Evolutionary conservation across 1,284 basidiomycete species (phyloP), one percentile per base, ranked within the genome.

Genomic region (Porogramme epimiltina): DNA sequence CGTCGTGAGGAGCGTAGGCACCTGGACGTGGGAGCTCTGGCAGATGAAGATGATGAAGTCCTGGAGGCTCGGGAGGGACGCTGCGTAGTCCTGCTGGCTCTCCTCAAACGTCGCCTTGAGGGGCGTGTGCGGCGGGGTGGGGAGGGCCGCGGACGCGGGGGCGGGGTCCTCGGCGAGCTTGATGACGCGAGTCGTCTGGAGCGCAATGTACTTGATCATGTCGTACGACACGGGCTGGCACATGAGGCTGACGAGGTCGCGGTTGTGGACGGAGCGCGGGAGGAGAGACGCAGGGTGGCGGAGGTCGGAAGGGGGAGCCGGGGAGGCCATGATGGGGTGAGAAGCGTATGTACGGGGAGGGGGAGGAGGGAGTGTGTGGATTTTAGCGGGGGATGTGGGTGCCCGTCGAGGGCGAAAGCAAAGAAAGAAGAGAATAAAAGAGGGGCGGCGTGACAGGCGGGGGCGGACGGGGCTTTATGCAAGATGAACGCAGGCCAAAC

Each of bases 1-100:
- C 20, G 95, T 98, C 43, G 92, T 87, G 54, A 98, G 84, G 51
- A 99, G 81, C 36, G 95, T 98, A 15, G 93, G 82, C 3, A 93
- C 92, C 71, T 95, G 93, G 38, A 98, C 93, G 67, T 95, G 93
- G 49, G 92, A 93, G 66, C 84, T 81, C 62, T 88, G 79, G 63
- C 95, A 88, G 50, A 98, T 81, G 68, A 87, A 84, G 52, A 83
- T 75, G 69, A 99, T 95, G 73, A 98, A 99, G 49, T 88, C 81
- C 65, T 95, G 89, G 49, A 99, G 79, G 37, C 86, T 81, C 5
- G 87, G 89, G n/a, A 93, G 49, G 36, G 33, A 25, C 19, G 45
- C 33, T 31, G 40, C 36, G 58, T 48, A 41, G 25, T 56, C 63
- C 41, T 62, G 50, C 28, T 75, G 55, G 62, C 69, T 67, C 58